Evolutionary conservation across 2,329 filamentous ascomycete genomes (phyloP).

Genomic region (Penicillium sp.): DNA sequence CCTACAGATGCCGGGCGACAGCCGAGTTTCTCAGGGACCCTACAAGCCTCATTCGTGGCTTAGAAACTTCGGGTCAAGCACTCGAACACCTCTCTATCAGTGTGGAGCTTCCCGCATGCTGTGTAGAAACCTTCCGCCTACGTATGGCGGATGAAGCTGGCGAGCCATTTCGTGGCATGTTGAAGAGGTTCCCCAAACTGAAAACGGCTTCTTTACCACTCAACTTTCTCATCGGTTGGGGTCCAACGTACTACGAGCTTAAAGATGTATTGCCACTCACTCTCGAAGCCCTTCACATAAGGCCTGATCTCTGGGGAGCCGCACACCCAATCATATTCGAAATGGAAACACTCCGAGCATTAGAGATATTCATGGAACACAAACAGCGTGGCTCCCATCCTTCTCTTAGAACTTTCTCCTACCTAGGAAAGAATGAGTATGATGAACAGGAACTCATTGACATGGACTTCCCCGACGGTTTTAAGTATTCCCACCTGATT

Average conservation of each 20-base stretch:
- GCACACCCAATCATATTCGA: background rate
- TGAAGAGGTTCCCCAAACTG: background rate
- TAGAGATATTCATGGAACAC: background rate
- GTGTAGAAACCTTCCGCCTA: background rate
- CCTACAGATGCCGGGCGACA: background rate
- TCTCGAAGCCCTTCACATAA: background rate
- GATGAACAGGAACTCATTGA: background rate
- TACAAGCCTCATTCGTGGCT: background rate
- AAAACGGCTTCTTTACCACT: background rate
- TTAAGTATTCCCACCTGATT: background rate
- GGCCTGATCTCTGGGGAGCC: background rate
- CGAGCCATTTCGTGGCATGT: background rate
- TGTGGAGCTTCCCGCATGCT: background rate
- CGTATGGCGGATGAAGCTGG: background rate
- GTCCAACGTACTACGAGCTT: background rate
- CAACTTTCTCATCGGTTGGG: background rate
- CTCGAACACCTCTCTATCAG: background rate
- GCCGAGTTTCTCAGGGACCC: background rate
- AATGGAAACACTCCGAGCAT: background rate
- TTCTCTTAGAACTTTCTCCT: background rate
- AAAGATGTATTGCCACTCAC: background rate
- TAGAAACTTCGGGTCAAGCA: background rate
- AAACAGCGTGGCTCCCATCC: background rate
- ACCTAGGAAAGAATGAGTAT: background rate
- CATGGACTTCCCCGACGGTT: background rate